These are phyloP conservation scores for Sugiyamaella smithiae DNA, from an alignment of 805 yeast genomes.

Conservation along the genomic window DNA sequence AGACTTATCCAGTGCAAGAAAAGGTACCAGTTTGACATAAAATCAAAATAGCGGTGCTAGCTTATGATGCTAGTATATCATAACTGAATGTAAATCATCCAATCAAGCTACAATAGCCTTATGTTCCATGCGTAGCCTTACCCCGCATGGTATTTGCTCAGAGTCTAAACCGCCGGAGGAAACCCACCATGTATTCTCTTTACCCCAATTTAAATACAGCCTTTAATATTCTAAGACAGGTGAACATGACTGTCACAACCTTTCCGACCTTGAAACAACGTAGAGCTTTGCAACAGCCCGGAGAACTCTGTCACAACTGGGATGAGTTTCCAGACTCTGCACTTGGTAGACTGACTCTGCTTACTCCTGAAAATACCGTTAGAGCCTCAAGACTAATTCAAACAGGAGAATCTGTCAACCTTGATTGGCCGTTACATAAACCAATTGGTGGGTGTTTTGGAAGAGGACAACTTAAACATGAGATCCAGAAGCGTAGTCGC, in stretches of 20 bases:
- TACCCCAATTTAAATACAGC: too few species aligned
- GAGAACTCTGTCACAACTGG: slow-evolving; percentile 10
- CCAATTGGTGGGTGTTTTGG: slow-evolving; percentile 13
- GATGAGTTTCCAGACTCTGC: slow-evolving; percentile 8
- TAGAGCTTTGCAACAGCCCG: slow-evolving; percentile 8
- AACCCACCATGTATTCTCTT: too few species aligned
- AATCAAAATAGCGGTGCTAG: too few species aligned
- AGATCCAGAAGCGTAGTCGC: slow-evolving; percentile 5
- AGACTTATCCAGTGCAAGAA: slow-evolving; percentile 6
- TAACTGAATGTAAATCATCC: too few species aligned
- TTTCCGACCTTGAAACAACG: slow-evolving; percentile 5
- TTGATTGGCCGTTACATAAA: slow-evolving; percentile 19
- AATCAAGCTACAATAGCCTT: too few species aligned
- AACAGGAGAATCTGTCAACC: slow-evolving; percentile 15
- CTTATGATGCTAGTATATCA: too few species aligned
- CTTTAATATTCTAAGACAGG: too few species aligned
- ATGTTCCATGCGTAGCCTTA: too few species aligned
- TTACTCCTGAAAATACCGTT: slow-evolving; percentile 13
- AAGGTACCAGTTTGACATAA: too few species aligned
- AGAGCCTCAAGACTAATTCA: slow-evolving; percentile 14
- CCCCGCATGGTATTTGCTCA: too few species aligned
- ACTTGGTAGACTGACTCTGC: slow-evolving; percentile 16
- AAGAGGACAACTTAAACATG: slow-evolving; percentile 3
- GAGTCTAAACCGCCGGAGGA: too few species aligned
- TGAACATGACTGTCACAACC: not conserved